A percentile compares a stretch with the other conserved stretches of the same genome.
phyloP scores from a whole-genome alignment of 345 rosid species.

The Citrus trifoliata region DNA sequence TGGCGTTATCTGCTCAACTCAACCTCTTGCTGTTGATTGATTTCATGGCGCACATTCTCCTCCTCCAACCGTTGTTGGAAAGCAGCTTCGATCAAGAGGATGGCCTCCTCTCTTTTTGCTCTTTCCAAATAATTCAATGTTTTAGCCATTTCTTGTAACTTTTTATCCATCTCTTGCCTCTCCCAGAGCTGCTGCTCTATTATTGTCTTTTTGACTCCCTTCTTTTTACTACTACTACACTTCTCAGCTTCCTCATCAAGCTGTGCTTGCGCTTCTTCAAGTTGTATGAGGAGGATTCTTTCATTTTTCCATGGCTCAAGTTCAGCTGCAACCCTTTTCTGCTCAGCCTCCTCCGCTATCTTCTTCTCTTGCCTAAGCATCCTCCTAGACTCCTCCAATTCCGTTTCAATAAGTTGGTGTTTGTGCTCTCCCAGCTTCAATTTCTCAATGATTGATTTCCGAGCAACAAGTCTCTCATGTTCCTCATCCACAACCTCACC shows the following conservation, averaged over 20 bases:
- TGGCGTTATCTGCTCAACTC: slow-evolving; percentile 88
- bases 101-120: slow-evolving; percentile 94
- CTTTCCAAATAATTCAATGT: slow-evolving; percentile 31
- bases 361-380: slow-evolving; percentile 43
- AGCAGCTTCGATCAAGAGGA: slow-evolving; percentile 89
- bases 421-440: slow-evolving; percentile 87
- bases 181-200: slow-evolving; percentile 89
- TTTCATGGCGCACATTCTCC: slow-evolving; percentile 24
- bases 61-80: slow-evolving; percentile 78
- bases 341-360: slow-evolving; percentile 90
- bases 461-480: slow-evolving; percentile 86
- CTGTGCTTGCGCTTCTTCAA: slow-evolving; percentile 74
- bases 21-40: slow-evolving; percentile 81
- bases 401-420: slow-evolving; percentile 87
- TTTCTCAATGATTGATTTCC: slow-evolving; percentile 90
- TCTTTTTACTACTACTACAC: slow-evolving; percentile 48
- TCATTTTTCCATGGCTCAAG: slow-evolving; percentile 65
- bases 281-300: slow-evolving; percentile 65
- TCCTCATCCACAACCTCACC: slow-evolving; percentile 85
- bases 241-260: slow-evolving; percentile 71
- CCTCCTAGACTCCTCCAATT: slow-evolving; percentile 77
- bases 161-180: slow-evolving; percentile 95
- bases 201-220: slow-evolving; percentile 62
- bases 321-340: slow-evolving; percentile 82
- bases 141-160: slow-evolving; percentile 71